Evolutionary conservation across 2,329 filamentous ascomycete species (phyloP), one percentile per base, ranked within the genome.

Genomic region (Penicillium nordicum): DNA sequence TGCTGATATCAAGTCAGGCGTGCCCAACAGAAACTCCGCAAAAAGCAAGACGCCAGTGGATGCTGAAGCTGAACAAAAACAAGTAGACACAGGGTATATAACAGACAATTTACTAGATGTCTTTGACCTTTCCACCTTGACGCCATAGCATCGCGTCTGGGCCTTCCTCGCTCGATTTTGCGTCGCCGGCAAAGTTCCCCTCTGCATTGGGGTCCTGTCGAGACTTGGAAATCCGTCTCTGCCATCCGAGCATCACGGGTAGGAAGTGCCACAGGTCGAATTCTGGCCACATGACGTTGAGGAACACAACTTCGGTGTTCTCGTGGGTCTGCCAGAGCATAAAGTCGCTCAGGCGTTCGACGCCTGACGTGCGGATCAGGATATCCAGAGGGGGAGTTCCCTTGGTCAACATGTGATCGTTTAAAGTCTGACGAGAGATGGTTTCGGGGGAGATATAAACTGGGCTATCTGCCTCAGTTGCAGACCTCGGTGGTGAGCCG

Each of bases 271-370:
- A 93, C 5, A 99, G 81, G 70, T 96, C 92, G 67, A 99, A 97
- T 61, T 97, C 91, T 2, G 94, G 94, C 94, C 94, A 99, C 60
- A 96, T 80, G 62, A 90, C 94, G 67, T 96, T 84, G 55, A 97
- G 77, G 71, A 97, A 99, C 57, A 95, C 90, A 62, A 99, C 88
- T 58, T 96, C 89, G 0, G 94, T 97, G 61, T 93, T 82, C 69
- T 96, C 85, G 70, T 97, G 92, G 67, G 90, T 94, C 75, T 99
- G 94, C 94, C 94, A 99, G 34, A 99, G 85, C 92, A 99, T 94
- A 68, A 97, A 99, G 72, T 99, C 94, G 70, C 92, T 97, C 57
- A 99, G 79, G 47, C 94, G 84, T 73, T 92, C 88, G 14, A 99
- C 94, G 29, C 92, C 93, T 60, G 92, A 97, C 5, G 94, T 99